Base-by-base conservation (phyloP, 305 asterid species). In the Fraxinus sp. region DNA sequence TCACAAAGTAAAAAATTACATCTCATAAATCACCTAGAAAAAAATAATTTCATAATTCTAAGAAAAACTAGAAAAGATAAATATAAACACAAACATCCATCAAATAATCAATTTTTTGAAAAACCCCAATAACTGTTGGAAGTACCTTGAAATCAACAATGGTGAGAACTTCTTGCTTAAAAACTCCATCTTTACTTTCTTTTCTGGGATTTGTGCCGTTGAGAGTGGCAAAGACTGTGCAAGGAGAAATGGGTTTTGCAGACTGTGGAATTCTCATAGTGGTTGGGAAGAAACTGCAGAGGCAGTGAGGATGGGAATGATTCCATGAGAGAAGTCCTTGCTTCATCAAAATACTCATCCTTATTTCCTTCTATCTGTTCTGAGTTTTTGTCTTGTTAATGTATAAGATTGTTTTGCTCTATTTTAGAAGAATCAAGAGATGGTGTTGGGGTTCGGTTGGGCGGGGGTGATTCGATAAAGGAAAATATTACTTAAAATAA, bases 121-220 rank as follows among this genome's bases (percentile, higher is more conserved):
- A 46, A 20, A 7, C 18, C 22, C 64, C 20, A 2, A 2, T 2
- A 5, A 35, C 26, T 6, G 2, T 4, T 13, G 28, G 14, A 41
- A 79, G 18, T 33, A 88, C 87, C 89, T 88, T 86, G 73, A n/a
- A 59, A 80, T 80, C 81, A 14, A 78, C 72, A 52, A 14, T 32
- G 24, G 83, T 10, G 11, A 37, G 84, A 64, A 52, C 2, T 30
- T 77, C 41, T 8, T 57, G 84, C 82, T 41, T 80, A 77, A 73
- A 5, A 24, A 1, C 82, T 77, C 80, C 80, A 28, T 59, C 64
- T 36, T 46, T 18, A 57, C 84, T 14, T 35, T 66, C 75, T 70
- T 57, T 77, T 2, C 75, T 86, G 77, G 6, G 79, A 73, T 22
- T 39, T 64, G 77, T 49, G 41, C 43, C 82, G 41, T 83, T 37